Evolutionary conservation across 257 asterid genomes (phyloP), one percentile per base, ranked within the genome.

Genomic region (Cinchona pubescens): DNA sequence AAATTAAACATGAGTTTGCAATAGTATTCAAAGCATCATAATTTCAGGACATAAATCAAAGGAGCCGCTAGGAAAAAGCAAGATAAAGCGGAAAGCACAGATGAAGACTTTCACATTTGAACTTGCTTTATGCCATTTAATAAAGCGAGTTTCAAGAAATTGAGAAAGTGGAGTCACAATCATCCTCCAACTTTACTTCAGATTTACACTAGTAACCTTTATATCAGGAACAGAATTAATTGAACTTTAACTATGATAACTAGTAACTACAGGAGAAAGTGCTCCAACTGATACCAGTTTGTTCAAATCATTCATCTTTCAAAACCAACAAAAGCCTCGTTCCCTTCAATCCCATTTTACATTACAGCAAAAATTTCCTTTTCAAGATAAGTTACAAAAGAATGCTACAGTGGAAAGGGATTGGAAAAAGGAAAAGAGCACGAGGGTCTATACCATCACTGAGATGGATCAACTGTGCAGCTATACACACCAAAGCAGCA

Each of bases 321-420:
- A 46, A 34, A 46, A 10, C 58, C 59, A 62, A 48, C 29, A 27
- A 30, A 61, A 70, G 70, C 45, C 45, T 46, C 58, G 35, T 55
- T 13, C 56, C 27, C 69, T 7, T 64, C 38, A 14, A 48, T 38
- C 15, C 63, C 62, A 34, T 78, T 56, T 67, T 55, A 73, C 45
- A 78, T 23, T 64, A 63, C 60, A 55, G 18, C 51, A 77, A 75
- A 66, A 71, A 14, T 69, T 59, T 27, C 71, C 53, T 32, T 60
- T 27, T 2, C 60, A 68, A 37, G 65, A 67, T 51, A 40, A 43
- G 78, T 79, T 21, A 76, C 78, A 35, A 72, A 66, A 75, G 67
- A 82, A 82, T 75, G 66, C 30, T 63, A 42, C 79, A 16, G 14
- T 25, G 43, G 14, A 55, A 69, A 62, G 75, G 65, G 72, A 15